Base-by-base conservation (phyloP, 768 basidiomycete species). In the Calocera viscosa region DNA sequence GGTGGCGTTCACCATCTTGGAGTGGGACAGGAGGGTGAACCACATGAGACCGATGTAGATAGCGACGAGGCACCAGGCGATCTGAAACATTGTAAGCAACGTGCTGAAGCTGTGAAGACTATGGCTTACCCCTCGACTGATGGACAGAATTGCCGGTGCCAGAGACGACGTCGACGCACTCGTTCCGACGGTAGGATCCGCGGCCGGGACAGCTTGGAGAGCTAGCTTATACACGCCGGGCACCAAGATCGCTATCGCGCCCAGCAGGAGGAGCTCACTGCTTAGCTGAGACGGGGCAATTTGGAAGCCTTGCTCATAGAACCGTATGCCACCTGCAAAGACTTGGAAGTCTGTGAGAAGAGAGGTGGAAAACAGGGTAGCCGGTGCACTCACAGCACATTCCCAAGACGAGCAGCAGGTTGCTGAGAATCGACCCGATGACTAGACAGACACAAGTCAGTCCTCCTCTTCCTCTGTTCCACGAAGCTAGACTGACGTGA, bases 341-440 rank as follows among this genome's bases (percentile, higher is more conserved):
- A 92, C 35, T 38, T 11, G 7, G 8, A 2, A 26, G 11, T 22
- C 7, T 38, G 3, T n/a, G 24, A 39, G 32, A 10, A 16, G 11
- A 8, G 38, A 8, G 64, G 16, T 14, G 17, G 24, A 14, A 5
- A 8, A 43, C 8, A 38, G 2, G 30, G 22, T 34, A 35, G 11
- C 22, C 16, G 19, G 8, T 3, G 19, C 11, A 24, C n/a, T 12
- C 60, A 60, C 53, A 92, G 72, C 90, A 91, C 90, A 92, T 91
- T 64, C 91, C 91, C 32, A 92, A 80, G 19, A 93, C 86, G 63
- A 94, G 81, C 34, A 91, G 53, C 7, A 90, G 78, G 76, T 91
- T 92, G 72, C 86, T 88, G 16, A 94, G 76, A 74, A 94, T 90
- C 0, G 87, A 86, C 1, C 91, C 91, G 67, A 94, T 81, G 66